These are phyloP conservation scores for Telopea speciosissima DNA, from an alignment of 177 flowering plant genomes.

Conservation along the genomic window DNA sequence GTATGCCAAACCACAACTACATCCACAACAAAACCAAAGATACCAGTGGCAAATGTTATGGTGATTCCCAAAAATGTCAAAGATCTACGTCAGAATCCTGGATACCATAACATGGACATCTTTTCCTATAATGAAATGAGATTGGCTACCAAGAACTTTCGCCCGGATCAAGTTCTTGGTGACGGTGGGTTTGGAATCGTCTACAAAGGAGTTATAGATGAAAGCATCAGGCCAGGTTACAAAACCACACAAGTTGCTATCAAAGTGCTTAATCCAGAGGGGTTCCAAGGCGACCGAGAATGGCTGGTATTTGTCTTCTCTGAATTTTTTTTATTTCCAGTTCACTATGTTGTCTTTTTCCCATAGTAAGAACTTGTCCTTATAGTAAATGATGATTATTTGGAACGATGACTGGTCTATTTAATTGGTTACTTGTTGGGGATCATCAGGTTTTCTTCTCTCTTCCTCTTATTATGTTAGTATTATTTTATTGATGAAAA, in stretches of 20 bases:
- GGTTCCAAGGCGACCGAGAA: slow-evolving; percentile 85
- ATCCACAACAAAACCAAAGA: neutral
- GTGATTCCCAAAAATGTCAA: slow-evolving; percentile 44
- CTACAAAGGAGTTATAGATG: slow-evolving; percentile 78
- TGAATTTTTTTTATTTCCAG: neutral
- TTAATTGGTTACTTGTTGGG: too few relatives aligned
- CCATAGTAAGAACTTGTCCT: neutral
- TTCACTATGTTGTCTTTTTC: neutral
- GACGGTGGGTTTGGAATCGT: slow-evolving; percentile 96
- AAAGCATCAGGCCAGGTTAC: slow-evolving; percentile 55
- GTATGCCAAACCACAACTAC: neutral
- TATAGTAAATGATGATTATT: neutral
- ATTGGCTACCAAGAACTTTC: slow-evolving; percentile 71
- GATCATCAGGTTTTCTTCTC: too few relatives aligned
- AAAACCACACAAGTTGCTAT: slow-evolving; percentile 64
- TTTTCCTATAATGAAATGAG: slow-evolving; percentile 79
- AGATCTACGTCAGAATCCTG: slow-evolving; percentile 56
- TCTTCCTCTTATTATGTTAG: neutral
- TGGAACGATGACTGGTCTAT: neutral
- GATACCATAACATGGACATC: slow-evolving; percentile 49
- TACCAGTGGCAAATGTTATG: slow-evolving; percentile 11
- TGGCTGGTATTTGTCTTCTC: slow-evolving; percentile 69
- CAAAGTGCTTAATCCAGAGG: slow-evolving; percentile 75
- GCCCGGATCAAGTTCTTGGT: slow-evolving; percentile 69
- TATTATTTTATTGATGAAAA: neutral